phyloP scores from a whole-genome alignment of 768 basidiomycete species.

The Krasilnikovozyma curviuscula region DNA sequence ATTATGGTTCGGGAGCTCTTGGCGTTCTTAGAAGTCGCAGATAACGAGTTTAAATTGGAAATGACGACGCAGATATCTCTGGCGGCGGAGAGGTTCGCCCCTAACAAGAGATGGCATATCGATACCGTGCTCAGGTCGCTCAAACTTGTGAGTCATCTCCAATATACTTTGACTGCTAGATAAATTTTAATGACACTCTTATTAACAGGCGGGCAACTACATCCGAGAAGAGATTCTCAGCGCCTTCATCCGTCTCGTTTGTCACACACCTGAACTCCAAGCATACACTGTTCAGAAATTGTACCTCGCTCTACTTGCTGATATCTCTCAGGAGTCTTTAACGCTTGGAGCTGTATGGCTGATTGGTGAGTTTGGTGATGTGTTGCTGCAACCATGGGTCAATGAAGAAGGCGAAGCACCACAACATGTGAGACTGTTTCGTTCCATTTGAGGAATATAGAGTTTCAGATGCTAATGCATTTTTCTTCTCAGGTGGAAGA shows the following conservation, averaged over 20 bases:
- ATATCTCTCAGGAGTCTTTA: constrained; percentile 90
- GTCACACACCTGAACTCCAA: constrained; percentile 91
- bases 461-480: neutral
- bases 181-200: neutral
- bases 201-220: constrained; percentile 74
- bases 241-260: constrained; percentile 83
- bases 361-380: constrained; percentile 87
- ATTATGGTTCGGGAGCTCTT: constrained; percentile 79
- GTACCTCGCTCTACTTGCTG: constrained; percentile 64
- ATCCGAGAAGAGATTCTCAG: constrained; percentile 91
- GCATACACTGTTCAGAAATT: constrained; percentile 83
- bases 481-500: constrained; percentile 41
- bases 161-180: neutral
- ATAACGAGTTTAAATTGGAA: constrained; percentile 94
- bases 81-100: constrained; percentile 88
- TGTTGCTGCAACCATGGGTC: constrained; percentile 66
- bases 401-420: constrained; percentile 52
- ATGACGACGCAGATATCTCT: constrained; percentile 95
- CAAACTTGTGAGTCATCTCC: constrained; percentile 48
- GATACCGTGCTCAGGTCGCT: constrained; percentile 85
- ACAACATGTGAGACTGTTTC: constrained; percentile 35
- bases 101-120: constrained; percentile 97
- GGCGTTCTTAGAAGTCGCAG: constrained; percentile 91
- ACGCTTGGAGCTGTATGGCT: constrained; percentile 88
- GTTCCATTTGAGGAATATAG: neutral